Base-by-base conservation (phyloP, 2,329 filamentous ascomycete species). In the Colletotrichum kahawae region DNA sequence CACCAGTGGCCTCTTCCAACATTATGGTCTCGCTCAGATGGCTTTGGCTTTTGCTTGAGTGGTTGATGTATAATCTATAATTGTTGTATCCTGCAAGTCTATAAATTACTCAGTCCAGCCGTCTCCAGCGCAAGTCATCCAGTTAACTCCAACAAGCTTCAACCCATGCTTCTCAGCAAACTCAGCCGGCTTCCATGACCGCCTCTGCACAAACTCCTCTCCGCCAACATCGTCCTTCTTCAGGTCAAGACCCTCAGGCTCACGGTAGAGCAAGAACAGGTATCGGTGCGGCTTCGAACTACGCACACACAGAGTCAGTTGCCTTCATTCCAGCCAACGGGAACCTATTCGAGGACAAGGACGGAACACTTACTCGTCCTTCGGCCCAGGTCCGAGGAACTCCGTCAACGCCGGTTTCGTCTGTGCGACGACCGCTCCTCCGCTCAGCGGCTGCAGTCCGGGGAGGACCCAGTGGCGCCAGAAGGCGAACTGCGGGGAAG, bases 401-500 rank as follows among this genome's bases (percentile, higher is more conserved):
- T 83, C 82, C 5, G 87, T 88, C 66, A 87, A 71, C 14, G 83
- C 79, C 43, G 79, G 79, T 73, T 83, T 82, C 10, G 81, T 81
- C 76, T 81, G 75, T 1, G 78, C 80, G 7, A 80, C 80, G 3
- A 78, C 77, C 2, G 71, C 78, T 13, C 77, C 77, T 1, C 77
- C 78, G 31, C 77, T 71, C 57, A 80, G 51, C 3, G 85, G 83
- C 70, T 82, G 82, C 66, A 88, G 60, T 0, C 86, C 85, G 5
- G 83, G 80, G 1, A 90, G 79, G 31, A 91, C 83, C 87, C 88
- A 90, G 77, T 91, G 89, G 24, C 89, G 83, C 88, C 88, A 90
- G 78, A 88, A 90, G 0, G 88, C 87, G 78, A 89, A 90, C 78
- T 88, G 90, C 7, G 88, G 88, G 2, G 82, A 83, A 1, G 81